Evolutionary conservation across 2,329 filamentous ascomycete species (phyloP).

Genomic region (Ceratocystis variospora): DNA sequence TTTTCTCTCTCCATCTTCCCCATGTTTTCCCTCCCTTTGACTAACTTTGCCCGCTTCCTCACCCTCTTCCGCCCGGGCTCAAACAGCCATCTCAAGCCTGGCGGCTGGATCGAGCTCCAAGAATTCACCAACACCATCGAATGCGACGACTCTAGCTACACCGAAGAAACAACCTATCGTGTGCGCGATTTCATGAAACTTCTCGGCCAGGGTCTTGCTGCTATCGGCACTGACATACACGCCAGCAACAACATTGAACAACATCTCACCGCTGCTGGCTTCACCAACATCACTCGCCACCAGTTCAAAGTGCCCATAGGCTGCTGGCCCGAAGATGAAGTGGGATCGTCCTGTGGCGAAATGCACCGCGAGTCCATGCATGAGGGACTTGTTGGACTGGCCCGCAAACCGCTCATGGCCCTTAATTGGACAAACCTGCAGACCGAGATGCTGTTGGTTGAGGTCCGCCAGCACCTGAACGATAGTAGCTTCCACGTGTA

Average conservation of each 20-base stretch:
- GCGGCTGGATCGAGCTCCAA: slow-evolving; percentile 38
- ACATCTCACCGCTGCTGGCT: slow-evolving; percentile 31
- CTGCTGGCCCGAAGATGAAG: slow-evolving; percentile 32
- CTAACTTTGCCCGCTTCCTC: not conserved
- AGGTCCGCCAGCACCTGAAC: slow-evolving; percentile 30
- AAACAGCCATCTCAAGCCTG: slow-evolving; percentile 36
- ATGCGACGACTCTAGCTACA: slow-evolving; percentile 34
- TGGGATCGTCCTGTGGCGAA: slow-evolving; percentile 32
- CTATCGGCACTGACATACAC: slow-evolving; percentile 32
- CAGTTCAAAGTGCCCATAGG: slow-evolving; percentile 37
- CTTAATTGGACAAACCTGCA: slow-evolving; percentile 31
- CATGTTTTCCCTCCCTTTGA: not conserved
- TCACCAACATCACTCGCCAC: slow-evolving; percentile 29
- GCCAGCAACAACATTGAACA: slow-evolving; percentile 28
- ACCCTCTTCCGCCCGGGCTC: not conserved
- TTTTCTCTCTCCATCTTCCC: not conserved
- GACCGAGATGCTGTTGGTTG: slow-evolving; percentile 33
- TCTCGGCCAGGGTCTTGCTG: slow-evolving; percentile 30
- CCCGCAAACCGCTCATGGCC: slow-evolving; percentile 29
- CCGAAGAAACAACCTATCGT: slow-evolving; percentile 30
- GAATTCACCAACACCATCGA: slow-evolving; percentile 32
- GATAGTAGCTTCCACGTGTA: slow-evolving; percentile 29
- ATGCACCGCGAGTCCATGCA: slow-evolving; percentile 33
- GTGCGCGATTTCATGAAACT: slow-evolving; percentile 34
- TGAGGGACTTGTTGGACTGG: slow-evolving; percentile 30